phyloP scores from a whole-genome alignment of 148 eudicot genomes.

The Rheum nobile region DNA sequence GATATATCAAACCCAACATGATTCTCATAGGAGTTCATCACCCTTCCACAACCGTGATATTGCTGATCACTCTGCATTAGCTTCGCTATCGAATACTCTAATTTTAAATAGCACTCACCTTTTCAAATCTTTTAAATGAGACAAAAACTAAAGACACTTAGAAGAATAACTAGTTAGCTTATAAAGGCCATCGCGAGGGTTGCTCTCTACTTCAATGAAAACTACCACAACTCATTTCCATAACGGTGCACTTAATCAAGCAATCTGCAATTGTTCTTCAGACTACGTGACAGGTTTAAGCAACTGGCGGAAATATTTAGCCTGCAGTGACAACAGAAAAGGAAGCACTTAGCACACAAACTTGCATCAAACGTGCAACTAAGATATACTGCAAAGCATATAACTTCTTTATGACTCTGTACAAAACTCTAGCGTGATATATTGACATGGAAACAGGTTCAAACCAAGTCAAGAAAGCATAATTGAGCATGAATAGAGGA shows the following conservation, averaged over 20 bases:
- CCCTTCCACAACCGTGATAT: slow-evolving; percentile 13
- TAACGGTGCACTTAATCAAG: slow-evolving; percentile 8
- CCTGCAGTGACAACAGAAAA: slow-evolving; percentile 29
- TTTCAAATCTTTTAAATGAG: background rate
- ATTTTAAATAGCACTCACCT: background rate
- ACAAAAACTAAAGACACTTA: background rate
- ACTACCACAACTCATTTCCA: slow-evolving; percentile 11
- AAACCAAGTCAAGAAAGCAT: background rate
- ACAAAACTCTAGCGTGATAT: background rate
- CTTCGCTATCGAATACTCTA: slow-evolving; percentile 5
- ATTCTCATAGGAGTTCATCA: slow-evolving; percentile 19
- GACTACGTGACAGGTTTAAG: slow-evolving; percentile 83
- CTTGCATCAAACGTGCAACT: background rate
- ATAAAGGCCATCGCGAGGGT: slow-evolving; percentile 17
- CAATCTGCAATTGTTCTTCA: slow-evolving; percentile 9
- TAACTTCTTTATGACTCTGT: background rate
- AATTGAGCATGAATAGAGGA: background rate
- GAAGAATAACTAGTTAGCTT: slow-evolving; percentile 16
- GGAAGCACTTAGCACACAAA: background rate
- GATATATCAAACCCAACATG: slow-evolving; percentile 19
- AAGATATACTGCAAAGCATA: background rate
- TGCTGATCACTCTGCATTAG: slow-evolving; percentile 38
- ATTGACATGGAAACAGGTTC: background rate
- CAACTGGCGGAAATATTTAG: slow-evolving; percentile 79
- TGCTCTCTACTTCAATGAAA: slow-evolving; percentile 5